Evolutionary conservation across 345 rosid species (phyloP).

Genomic region (Mercurialis annua): DNA sequence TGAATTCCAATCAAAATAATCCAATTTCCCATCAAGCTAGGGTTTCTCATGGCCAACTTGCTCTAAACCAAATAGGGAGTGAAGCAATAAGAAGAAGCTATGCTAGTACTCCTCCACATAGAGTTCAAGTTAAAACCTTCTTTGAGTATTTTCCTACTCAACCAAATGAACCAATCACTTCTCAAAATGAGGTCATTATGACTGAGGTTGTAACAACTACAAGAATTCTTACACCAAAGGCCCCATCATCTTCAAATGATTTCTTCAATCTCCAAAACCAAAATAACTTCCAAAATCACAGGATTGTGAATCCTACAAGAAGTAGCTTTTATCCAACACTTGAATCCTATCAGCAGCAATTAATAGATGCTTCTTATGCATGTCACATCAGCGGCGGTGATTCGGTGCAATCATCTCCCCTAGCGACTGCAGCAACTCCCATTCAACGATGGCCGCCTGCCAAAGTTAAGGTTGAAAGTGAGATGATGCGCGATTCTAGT

Average conservation of each 20-base stretch:
- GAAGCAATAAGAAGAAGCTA: not conserved
- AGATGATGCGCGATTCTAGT: too few species aligned
- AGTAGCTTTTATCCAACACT: too few species aligned
- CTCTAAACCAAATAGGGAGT: not conserved
- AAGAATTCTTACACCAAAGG: not conserved
- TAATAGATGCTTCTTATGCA: too few species aligned
- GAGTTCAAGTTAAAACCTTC: not conserved
- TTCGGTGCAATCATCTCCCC: too few species aligned
- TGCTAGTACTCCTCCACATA: not conserved
- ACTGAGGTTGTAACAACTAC: constrained; percentile 8
- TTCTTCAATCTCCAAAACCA: not conserved
- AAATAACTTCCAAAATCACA: not conserved
- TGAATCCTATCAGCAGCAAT: too few species aligned
- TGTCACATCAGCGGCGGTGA: too few species aligned
- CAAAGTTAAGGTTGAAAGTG: too few species aligned
- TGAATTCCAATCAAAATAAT: not conserved
- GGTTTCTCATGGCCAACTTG: constrained; percentile 4
- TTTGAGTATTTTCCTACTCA: not conserved
- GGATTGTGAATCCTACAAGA: not conserved
- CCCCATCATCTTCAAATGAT: not conserved
- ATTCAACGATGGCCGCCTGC: too few species aligned
- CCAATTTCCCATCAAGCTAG: not conserved
- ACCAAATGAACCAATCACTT: not conserved
- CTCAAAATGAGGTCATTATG: not conserved
- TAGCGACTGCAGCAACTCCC: too few species aligned